Evolutionary conservation across 1,284 basidiomycete genomes (phyloP), one percentile per base, ranked within the genome.

Genomic region (Neotropicomus parvogracilis): DNA sequence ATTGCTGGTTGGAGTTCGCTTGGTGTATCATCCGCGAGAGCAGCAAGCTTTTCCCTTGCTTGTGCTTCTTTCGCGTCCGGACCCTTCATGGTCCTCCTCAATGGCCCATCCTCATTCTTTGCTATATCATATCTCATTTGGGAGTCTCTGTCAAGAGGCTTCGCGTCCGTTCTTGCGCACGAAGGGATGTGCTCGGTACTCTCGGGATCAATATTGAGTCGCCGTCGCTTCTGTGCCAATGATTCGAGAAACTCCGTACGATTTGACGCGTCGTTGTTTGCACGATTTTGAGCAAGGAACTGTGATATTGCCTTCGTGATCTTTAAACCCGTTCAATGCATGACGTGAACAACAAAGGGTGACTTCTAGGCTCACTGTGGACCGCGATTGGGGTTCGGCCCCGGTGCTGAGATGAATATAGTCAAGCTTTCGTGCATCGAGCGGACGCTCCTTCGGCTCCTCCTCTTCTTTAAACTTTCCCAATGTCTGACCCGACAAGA

Each of bases 81-180:
- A 32, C 53, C 54, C 46, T 64, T 66, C 44, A 81, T 63, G 0
- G 85, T 88, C 53, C 80, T 73, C 29, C 78, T 73, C 35, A 90
- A 67, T 0, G 87, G 86, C 0, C 86, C 87, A 33, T 85, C 85
- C 47, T 83, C 83, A 53, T 89, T 88, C 65, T 81, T 86, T 20
- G 83, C 83, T 49, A 90, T 84, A 60, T 90, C 87, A 54, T 88
- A 89, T 62, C 85, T 86, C 75, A 90, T 88, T 60, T 89, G 88
- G 0, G 78, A 66, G 48, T 88, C 83, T 41, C 88, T 71, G 59
- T 90, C 78, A 29, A 88, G 69, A 0, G 74, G 68, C 59, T 80
- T 85, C 21, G 86, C 83, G 53, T 88, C 84, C 3, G 78, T 77
- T 4, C 87, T 79, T 13, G 87, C 86, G 55, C 85, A 88, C 6